Conservation (phyloP, 2,329 filamentous ascomycete species). For the Fusarium nisikadoi region DNA sequence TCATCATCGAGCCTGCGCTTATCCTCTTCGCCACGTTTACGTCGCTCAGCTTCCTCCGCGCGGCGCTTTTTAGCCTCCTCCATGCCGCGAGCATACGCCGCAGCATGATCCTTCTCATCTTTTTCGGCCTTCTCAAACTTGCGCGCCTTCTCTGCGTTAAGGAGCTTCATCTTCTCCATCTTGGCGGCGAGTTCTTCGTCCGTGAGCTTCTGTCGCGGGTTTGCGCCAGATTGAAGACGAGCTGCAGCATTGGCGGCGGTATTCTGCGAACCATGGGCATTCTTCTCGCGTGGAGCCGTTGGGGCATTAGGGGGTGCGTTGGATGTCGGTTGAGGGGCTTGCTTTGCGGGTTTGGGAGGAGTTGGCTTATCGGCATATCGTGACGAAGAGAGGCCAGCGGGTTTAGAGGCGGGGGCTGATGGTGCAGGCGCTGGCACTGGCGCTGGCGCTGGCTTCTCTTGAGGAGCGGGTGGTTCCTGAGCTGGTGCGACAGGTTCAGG, state of each 20-base stretch:
- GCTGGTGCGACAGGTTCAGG: constrained; percentile 1
- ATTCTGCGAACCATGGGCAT: constrained; percentile 38
- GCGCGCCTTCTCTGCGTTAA: constrained; percentile 67
- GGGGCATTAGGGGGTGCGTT: constrained; percentile 48
- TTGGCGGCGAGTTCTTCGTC: constrained; percentile 68
- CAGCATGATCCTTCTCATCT: constrained; percentile 66
- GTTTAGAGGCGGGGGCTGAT: constrained; percentile 24
- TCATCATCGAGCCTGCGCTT: constrained; percentile 66
- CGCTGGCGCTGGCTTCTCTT: constrained; percentile 20
- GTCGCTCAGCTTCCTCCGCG: constrained; percentile 63
- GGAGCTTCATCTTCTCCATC: constrained; percentile 70
- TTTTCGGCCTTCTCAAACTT: constrained; percentile 68
- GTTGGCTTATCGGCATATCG: constrained; percentile 49
- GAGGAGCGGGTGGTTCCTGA: neutral
- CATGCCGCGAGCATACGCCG: constrained; percentile 64
- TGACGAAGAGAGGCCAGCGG: constrained; percentile 44
- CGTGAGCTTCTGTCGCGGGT: constrained; percentile 69
- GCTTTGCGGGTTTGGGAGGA: constrained; percentile 28
- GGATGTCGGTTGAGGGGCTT: constrained; percentile 29
- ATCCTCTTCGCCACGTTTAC: constrained; percentile 63
- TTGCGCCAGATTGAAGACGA: constrained; percentile 65
- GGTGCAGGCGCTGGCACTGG: constrained; percentile 15
- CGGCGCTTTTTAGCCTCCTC: constrained; percentile 64
- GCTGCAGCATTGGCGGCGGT: constrained; percentile 51
- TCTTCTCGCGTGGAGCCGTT: constrained; percentile 46